Conservation (phyloP, 306 rosid species). For the Heteromeles arbutifolia region DNA sequence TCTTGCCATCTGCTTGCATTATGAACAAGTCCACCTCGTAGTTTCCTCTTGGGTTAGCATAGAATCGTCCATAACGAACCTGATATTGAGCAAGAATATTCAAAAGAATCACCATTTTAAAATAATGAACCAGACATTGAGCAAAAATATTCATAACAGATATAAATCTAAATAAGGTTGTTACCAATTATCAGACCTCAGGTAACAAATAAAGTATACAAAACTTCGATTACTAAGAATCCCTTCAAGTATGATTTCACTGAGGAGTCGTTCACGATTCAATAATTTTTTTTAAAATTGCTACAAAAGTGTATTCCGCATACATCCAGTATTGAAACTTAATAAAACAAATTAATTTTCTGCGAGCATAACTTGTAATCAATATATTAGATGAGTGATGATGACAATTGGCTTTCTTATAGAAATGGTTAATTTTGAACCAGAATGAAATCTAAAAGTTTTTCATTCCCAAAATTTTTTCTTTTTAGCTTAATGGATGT, state of each 20-base stretch:
- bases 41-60: slow-evolving; percentile 31
- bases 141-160: too few relatives aligned
- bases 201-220: too few relatives aligned
- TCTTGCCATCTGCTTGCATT: slow-evolving; percentile 46
- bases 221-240: too few relatives aligned
- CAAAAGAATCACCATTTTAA: neutral
- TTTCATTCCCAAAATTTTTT: neutral
- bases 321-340: neutral
- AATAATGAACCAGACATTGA: neutral
- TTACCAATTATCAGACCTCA: too few relatives aligned
- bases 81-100: neutral
- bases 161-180: too few relatives aligned
- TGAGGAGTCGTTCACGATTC: too few relatives aligned
- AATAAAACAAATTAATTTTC: neutral
- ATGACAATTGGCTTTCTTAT: neutral
- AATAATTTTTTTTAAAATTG: too few relatives aligned
- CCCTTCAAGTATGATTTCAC: too few relatives aligned
- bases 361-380: neutral
- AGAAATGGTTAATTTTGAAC: neutral
- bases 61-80: slow-evolving; percentile 48
- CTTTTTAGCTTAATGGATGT: neutral
- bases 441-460: neutral
- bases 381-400: neutral
- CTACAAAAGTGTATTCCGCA: too few relatives aligned
- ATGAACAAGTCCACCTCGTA: slow-evolving; percentile 45